Evolutionary conservation across 2,329 filamentous ascomycete species (phyloP), one percentile per base, ranked within the genome.

Genomic region (Aspergillus sp.): DNA sequence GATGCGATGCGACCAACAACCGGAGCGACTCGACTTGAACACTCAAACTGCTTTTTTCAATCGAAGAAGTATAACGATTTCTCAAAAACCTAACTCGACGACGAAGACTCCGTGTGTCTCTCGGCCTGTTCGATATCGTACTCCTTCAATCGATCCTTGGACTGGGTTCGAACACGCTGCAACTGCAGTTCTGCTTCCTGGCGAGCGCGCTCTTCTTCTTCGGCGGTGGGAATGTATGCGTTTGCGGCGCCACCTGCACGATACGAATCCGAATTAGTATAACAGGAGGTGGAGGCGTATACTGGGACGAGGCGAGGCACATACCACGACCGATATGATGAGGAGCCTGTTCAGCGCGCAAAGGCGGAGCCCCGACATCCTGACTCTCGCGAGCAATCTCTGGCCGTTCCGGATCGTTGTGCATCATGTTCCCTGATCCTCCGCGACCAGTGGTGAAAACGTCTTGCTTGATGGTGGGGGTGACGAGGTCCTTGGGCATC

Each of bases 371-470:
- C 47, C 84, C 81, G 48, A 96, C 88, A 58, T 96, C 90, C 67
- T 97, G 91, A 34, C 83, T 83, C 43, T 81, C 76, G 50, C 90
- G 85, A 31, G 90, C 88, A 62, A 88, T 61, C 49, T 78, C 75
- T 7, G 81, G 77, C 50, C 71, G 81, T 34, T 75, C 70, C 4
- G 84, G 81, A 56, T 93, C 85, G 50, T 81, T 81, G 61, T 85
- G 83, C 38, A 86, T 82, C 85, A 95, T 95, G 73, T 95, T 95
- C 47, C 90, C 90, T 5, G 80, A 83, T 48, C 90, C 90, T 44
- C 90, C 90, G 40, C 90, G 86, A 44, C 90, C 90, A 3, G 90
- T 96, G 13, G 90, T 95, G 61, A 91, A 90, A 52, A 88, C 75
- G n/a, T 86, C 72, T 37, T 79, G 79, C 71, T 94, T 95, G 62